Base-by-base conservation (phyloP, 192 early-diverging fungal species). In the Coemansia sp. region DNA sequence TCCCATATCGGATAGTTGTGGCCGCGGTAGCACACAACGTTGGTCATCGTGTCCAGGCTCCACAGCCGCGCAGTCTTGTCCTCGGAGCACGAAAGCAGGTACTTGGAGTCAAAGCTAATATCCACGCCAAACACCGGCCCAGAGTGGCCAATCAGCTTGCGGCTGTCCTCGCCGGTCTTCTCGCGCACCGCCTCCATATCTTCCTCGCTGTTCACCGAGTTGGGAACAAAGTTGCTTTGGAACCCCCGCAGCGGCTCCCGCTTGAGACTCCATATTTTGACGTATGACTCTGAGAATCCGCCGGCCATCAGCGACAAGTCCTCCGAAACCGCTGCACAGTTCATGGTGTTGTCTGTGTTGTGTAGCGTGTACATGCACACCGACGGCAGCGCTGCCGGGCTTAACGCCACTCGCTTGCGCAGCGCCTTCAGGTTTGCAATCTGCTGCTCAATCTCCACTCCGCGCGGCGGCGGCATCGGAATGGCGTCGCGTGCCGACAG, bases 1-100 rank as follows among this genome's bases (percentile, higher is more conserved):
- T 99, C 96, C 94, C 96, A 99, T 5, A 99, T 81, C 4, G 97
- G 96, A 60, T 91, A 91, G 74, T 94, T 97, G 72, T 99, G 97
- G 25, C 97, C 97, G 66, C 90, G 92, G 85, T 97, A 99, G 50
- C 85, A 86, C 10, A 93, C 97, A n/a, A 99, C 59, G 60, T 98
- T 98, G 40, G 89, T 89, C 62, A 85, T 87, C 0, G 95, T 95
- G 37, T 91, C 91, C 31, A 92, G 85, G 66, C 91, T 94, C 97
- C 97, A 99, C 37, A 99, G 75, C n/a, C 97, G 90, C 2, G 91
- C 91, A 3, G 95, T 96, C 59, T 88, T 86, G 65, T 99, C 97
- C 68, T 94, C 94, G 5, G 95, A 95, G 48, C 87, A 87, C 17
- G 93, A 92, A n/a, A 99, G 62, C 19, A 97, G 71, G 65, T 92